Base-by-base conservation (phyloP, 305 asterid species). In the Fraxinus ornus region DNA sequence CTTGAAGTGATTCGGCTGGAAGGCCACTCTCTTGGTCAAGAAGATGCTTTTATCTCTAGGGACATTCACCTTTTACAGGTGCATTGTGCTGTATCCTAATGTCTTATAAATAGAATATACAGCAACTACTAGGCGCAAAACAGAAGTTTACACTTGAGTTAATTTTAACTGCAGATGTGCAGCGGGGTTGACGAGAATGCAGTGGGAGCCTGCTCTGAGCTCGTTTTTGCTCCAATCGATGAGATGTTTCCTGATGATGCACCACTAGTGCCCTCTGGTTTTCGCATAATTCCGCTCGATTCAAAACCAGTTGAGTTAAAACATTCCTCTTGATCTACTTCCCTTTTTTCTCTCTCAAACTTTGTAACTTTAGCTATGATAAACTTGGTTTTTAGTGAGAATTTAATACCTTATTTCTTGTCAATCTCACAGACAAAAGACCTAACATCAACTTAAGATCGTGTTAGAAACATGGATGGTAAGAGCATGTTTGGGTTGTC, bases 191-290 rank as follows among this genome's bases (percentile, higher is more conserved):
- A 95, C 66, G 98, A 95, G 88, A 90, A 89, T 82, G 93, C 96
- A 0, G 86, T 91, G 1, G 98, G 98, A 60, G 94, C 97, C 78
- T 93, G 96, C 89, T 93, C 98, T 0, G 98, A 95, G 86, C 97
- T 95, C 0, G 88, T 94, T 83, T 94, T 94, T 87, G 97, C 98
- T 77, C 97, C 98, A 75, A 94, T 93, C 2, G 97, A 94, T 78
- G 98, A 94, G 81, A 94, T 92, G 96, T 94, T 93, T 82, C 97
- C 97, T 0, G 98, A 94, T 33, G 97, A 94, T 64, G 97, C 95
- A 12, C 97, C 91, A 0, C 79, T 94, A 75, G 87, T 93, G 15
- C 98, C 98, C n/a, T 94, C 98, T 4, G 98, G 98, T 82, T 94
- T 94, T 57, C 97, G 98, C 74, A 88, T 94, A 71, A 93, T 93